Conservation (phyloP, 2,329 filamentous ascomycete species). For the Colletotrichum magnum region DNA sequence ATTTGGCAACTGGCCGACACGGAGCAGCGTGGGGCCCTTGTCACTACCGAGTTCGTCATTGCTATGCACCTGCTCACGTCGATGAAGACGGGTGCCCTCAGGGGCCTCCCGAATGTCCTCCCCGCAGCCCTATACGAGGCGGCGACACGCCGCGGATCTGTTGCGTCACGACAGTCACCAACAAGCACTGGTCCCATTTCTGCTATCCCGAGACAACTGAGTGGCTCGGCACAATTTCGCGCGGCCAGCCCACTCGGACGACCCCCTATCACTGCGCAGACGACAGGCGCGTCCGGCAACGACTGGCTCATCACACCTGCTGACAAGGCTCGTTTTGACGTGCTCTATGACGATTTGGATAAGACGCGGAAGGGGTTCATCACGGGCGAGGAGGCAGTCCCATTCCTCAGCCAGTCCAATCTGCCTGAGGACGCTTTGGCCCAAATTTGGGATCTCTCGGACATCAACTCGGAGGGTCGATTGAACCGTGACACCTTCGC, state of each 20-base stretch:
- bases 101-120: conserved; percentile 82
- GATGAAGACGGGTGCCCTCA: conserved; percentile 86
- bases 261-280: conserved; percentile 61
- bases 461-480: conserved; percentile 91
- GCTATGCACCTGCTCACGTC: conserved; percentile 98
- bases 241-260: conserved; percentile 71
- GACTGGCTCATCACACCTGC: conserved; percentile 88
- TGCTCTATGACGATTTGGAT: conserved; percentile 87
- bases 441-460: conserved; percentile 96
- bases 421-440: conserved; percentile 90
- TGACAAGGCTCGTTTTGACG: conserved; percentile 91
- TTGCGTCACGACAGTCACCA: conserved; percentile 64
- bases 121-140: conserved; percentile 92
- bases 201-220: conserved; percentile 87
- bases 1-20: conserved; percentile 98
- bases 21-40: conserved; percentile 89
- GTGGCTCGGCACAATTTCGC: conserved; percentile 76
- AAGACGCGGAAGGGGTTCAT: conserved; percentile 86
- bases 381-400: conserved; percentile 93
- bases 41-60: conserved; percentile 94
- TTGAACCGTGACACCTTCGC: conserved; percentile 93
- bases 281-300: conserved; percentile 50
- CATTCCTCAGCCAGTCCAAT: conserved; percentile 93
- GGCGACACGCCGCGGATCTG: conserved; percentile 75
- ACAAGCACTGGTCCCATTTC: conserved; percentile 69